phyloP scores from a whole-genome alignment of 352 stramenopile species.

The Phytophthora constricta region DNA sequence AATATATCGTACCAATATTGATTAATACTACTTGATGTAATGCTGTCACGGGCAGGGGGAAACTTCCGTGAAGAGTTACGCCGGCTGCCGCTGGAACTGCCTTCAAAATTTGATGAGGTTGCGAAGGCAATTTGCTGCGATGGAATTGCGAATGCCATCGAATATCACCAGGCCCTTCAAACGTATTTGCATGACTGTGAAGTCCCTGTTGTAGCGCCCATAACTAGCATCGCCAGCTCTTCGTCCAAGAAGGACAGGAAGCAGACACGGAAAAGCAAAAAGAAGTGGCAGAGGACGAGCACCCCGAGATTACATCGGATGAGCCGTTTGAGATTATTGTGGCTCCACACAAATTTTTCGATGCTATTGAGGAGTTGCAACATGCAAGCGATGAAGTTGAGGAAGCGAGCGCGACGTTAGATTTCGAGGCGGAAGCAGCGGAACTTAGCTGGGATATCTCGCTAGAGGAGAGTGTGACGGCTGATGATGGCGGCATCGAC shows the following conservation, averaged over 20 bases:
- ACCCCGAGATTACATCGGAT: conserved; percentile 19
- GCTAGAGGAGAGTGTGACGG: conserved; percentile 43
- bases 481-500: conserved; percentile 54
- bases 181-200: conserved; percentile 69
- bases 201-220: conserved; percentile 32
- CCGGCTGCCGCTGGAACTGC: conserved; percentile 61
- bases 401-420: conserved; percentile 22
- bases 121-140: conserved; percentile 49
- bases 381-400: conserved; percentile 47
- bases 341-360: conserved; percentile 59
- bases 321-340: conserved; percentile 48
- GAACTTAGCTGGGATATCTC: conserved; percentile 84
- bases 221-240: conserved; percentile 10
- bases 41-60: conserved; percentile 35
- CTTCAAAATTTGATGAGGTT: conserved; percentile 56
- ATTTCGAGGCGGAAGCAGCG: conserved; percentile 63
- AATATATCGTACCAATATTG: too few species aligned
- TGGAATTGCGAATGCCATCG: conserved; percentile 48
- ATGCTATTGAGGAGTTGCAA: conserved; percentile 58
- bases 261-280: conserved; percentile 43
- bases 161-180: conserved; percentile 76
- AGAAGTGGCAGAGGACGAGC: conserved; percentile 15
- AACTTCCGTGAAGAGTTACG: conserved; percentile 74
- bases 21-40: not conserved
- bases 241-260: conserved; percentile 59